Conservation (phyloP, 371 early-diverging fungal species). For the Mortierella sp. region DNA sequence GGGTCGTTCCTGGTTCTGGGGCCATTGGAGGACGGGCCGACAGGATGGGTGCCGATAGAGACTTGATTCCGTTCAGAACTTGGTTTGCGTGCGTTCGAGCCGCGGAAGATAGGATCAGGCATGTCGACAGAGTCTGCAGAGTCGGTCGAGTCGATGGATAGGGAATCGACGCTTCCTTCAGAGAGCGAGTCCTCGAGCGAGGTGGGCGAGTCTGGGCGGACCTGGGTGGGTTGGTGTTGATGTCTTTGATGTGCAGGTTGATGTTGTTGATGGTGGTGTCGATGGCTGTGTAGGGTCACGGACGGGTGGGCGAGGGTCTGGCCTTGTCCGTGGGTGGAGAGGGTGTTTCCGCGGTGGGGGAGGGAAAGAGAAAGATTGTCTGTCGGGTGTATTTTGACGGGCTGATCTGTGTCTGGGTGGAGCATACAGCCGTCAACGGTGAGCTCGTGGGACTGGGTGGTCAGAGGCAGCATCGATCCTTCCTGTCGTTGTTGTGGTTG, state of each 20-base stretch:
- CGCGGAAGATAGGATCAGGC: background rate
- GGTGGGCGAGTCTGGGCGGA: slow-evolving; percentile 46
- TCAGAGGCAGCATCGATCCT: slow-evolving; percentile 3
- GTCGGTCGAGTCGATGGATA: slow-evolving; percentile 29
- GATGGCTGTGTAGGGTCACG: slow-evolving; percentile 17
- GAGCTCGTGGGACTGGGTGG: background rate
- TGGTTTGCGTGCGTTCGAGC: background rate
- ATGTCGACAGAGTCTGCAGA: slow-evolving; percentile 17
- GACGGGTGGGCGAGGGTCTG: slow-evolving; percentile 23
- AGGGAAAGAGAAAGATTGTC: background rate
- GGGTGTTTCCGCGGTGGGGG: background rate
- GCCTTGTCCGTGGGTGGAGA: slow-evolving; percentile 1
- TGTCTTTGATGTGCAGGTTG: slow-evolving; percentile 12
- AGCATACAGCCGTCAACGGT: background rate
- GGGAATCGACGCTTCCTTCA: slow-evolving; percentile 33
- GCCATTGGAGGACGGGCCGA: background rate
- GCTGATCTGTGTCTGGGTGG: background rate
- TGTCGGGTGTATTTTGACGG: background rate
- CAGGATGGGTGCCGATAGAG: slow-evolving; percentile 9
- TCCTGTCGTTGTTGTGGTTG: background rate
- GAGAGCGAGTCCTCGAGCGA: slow-evolving; percentile 48
- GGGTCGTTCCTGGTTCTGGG: slow-evolving; percentile 8
- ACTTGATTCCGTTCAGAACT: slow-evolving; percentile 11
- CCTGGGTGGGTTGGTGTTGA: background rate
- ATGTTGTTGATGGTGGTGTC: slow-evolving; percentile 2